A percentile compares a stretch with the other conserved stretches of the same genome.
phyloP scores from a whole-genome alignment of 2,329 filamentous ascomycete genomes.

The Apiospora pterosperma region DNA sequence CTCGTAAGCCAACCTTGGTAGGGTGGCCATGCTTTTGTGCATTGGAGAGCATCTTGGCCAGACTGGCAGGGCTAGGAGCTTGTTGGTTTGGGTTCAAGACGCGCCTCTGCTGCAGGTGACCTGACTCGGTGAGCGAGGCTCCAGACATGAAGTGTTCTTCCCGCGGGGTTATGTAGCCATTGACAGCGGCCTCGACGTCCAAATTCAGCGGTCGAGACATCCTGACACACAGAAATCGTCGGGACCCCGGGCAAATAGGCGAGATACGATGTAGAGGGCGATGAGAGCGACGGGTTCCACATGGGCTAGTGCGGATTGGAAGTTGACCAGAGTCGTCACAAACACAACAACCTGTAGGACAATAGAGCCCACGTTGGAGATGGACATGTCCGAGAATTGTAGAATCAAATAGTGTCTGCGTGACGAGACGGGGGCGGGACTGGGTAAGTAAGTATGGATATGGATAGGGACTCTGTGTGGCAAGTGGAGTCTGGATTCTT shows the following conservation, averaged over 20 bases:
- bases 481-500: not conserved
- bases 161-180: constrained; percentile 24
- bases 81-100: constrained; percentile 10
- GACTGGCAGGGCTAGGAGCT: constrained; percentile 18
- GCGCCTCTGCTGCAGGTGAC: constrained; percentile 13
- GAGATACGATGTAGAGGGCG: constrained; percentile 45
- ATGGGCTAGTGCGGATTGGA: constrained; percentile 47
- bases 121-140: constrained; percentile 11
- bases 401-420: not conserved
- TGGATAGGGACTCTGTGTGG: not conserved
- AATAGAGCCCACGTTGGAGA: constrained; percentile 49
- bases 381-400: constrained; percentile 36
- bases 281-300: constrained; percentile 45
- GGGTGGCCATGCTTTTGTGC: constrained; percentile 19
- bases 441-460: not conserved
- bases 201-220: constrained; percentile 20
- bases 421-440: not conserved
- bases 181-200: constrained; percentile 16
- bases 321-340: constrained; percentile 50
- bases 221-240: constrained; percentile 40
- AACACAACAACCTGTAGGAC: constrained; percentile 51
- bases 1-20: constrained; percentile 41
- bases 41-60: constrained; percentile 33
- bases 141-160: constrained; percentile 20
- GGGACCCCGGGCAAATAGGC: constrained; percentile 43